Base-by-base conservation (phyloP, 2,329 filamentous ascomycete genomes). In the Colletotrichum zoysiae region DNA sequence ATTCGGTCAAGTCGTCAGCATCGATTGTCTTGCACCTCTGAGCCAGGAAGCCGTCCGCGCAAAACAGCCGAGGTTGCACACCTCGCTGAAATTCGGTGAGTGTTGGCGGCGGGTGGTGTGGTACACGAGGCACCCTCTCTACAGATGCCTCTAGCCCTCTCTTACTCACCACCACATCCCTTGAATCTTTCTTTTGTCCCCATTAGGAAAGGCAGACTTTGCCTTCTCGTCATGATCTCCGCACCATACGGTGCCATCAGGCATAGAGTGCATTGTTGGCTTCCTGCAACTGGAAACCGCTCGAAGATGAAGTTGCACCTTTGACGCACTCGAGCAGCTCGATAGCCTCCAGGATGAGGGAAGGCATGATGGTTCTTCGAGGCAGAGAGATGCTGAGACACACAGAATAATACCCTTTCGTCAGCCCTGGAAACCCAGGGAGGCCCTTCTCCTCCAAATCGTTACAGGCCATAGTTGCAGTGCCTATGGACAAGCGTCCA, bases 41-140 rank as follows among this genome's bases (percentile, higher is more conserved):
- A 4, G 50, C 50, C 55, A 56, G 61, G 18, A 48, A 40, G 26
- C 16, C 1, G 8, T 46, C 50, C n/a, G 38, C 23, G 26, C 38
- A 55, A 38, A 42, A 42, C n/a, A 42, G 46, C 18, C 14, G 26
- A 23, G 30, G 61, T 44, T n/a, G 50, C 61, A 64, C 61, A 64
- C 61, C 61, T 64, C 38, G 61, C 61, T 64, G 61, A 56, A 55
- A 5, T 64, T 64, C 61, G 61, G 61, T 64, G 50, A 64, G 44
- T 26, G 50, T 2, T 55, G 23, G 33, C 33, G 20, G 35, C 26
- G 23, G 50, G 38, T 64, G 61, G 61, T 64, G 61, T 64, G 61
- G 16, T 42, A 46, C 48, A 64, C 61, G 35, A 55, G 61, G 50
- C 61, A 46, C 38, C 38, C 61, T 26, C 35, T 30, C n/a, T 64